A percentile compares a stretch with the other conserved stretches of the same genome.
Conservation (phyloP, 2,329 filamentous ascomycete genomes). For the Paecilomyces fulvus region DNA sequence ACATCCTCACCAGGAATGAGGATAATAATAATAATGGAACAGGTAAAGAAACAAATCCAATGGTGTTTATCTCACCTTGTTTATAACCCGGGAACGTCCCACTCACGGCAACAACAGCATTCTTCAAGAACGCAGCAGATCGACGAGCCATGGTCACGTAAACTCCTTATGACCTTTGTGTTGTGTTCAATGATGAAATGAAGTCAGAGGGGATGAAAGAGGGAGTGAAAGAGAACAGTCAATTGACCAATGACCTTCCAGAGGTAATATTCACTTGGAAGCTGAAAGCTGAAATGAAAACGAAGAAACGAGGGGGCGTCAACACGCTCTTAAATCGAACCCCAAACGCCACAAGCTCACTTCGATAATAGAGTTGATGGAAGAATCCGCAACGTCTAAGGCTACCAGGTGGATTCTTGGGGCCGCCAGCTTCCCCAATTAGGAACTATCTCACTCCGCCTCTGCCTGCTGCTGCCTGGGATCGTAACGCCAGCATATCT, state of each 20-base stretch:
- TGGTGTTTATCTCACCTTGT: conserved; percentile 33
- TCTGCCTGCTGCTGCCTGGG: background rate
- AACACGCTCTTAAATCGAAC: background rate
- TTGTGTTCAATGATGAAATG: background rate
- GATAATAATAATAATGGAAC: too few species aligned
- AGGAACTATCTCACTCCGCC: background rate
- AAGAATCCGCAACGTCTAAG: background rate
- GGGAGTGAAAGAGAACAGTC: too few species aligned
- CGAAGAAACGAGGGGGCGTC: background rate
- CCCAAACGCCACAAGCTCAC: background rate
- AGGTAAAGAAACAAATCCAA: conserved; percentile 4
- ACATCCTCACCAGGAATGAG: too few species aligned
- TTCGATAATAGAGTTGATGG: background rate
- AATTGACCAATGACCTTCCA: too few species aligned
- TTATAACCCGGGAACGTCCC: conserved; percentile 51
- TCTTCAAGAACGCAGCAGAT: conserved; percentile 16
- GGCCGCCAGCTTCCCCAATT: background rate
- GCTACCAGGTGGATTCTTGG: background rate
- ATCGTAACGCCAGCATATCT: background rate
- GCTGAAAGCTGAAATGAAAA: background rate
- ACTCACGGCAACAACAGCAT: conserved; percentile 45
- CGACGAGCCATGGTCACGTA: conserved; percentile 13
- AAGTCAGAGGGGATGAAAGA: background rate
- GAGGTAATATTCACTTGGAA: background rate
- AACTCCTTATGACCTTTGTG: background rate